Base-by-base conservation (phyloP, 208 protist genomes). In the Trypanosoma congolense region DNA sequence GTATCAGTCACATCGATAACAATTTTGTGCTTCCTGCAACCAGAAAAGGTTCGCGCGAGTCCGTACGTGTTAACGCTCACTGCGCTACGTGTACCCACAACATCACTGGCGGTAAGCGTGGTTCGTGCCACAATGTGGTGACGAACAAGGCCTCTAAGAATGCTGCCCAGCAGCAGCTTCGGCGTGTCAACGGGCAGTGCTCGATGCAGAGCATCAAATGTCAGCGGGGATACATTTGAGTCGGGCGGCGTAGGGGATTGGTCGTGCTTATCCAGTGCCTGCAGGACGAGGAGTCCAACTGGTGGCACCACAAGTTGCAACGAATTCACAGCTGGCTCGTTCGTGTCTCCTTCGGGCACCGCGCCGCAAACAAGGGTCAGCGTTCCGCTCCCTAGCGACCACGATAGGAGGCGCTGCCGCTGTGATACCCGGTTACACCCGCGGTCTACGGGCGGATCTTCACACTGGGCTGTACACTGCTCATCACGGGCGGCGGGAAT, bases 131-230 rank as follows among this genome's bases (percentile, higher is more conserved):
- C 75, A 9, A 92, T 42, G n/a, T 66, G 62, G 3, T 71, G 48
- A 9, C 69, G 60, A 40, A 92, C 65, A 14, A 92, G 63, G 6
- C 53, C 52, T 49, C 77, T 63, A 29, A 92, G 63, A 5, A 84
- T n/a, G 10, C 63, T 44, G 10, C 67, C 78, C 8, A 88, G 44
- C n/a, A 87, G 42, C 4, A 73, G 45, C 43, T 77, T 80, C 18
- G 79, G 62, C n/a, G 70, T 40, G 5, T 44, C 33, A 24, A 84
- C 50, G 10, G 84, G 80, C 10, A 89, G 29, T 16, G 29, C 42
- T 38, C 61, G 47, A 49, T 70, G 67, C 4, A 92, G 51, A 22
- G 44, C n/a, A 22, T 80, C 66, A 25, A 92, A 82, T 8, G 75
- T 81, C 24, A 61, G 63, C 30, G 24, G 28, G 6, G 26, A 14